Base-by-base conservation (phyloP, 352 stramenopile genomes). In the Albugo candida region DNA sequence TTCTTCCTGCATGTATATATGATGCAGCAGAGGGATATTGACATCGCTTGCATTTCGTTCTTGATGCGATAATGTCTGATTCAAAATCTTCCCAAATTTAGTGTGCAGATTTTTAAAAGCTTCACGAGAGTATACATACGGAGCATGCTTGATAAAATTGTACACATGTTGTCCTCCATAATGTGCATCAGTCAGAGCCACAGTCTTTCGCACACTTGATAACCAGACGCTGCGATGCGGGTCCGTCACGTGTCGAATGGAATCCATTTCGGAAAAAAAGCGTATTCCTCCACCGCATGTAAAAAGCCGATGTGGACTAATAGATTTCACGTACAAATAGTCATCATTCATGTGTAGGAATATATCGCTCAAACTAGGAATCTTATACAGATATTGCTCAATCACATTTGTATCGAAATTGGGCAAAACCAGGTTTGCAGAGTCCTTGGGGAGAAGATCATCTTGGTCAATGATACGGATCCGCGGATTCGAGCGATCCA, bases 1-100 rank as follows among this genome's bases (percentile, higher is more conserved):
- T 60, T 89, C 71, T 44, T 86, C 73, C 53, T 75, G 61, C 76
- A 89, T 89, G 60, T 83, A 89, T 39, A 85, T 80, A 53, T 86
- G 73, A 42, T 89, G 74, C 48, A 89, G 49, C 41, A 89, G 56
- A 38, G 76, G 76, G 54, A 89, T 74, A 51, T 89, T 89, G 18
- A 89, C 58, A 49, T 89, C 74, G 38, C 81, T 48, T 16, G 60
- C 55, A 48, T 83, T 64, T 12, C 72, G 72, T 52, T 84, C 50
- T 54, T 83, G 70, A 47, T 83, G 67, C 6, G 49, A 41, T 8
- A 81, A 53, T 53, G 64, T 88, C 12, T 56, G 55, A 16, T 82
- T 61, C 5, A 88, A 55, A 38, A 65, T 52, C 1, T 58, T 59
- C 8, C 47, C 53, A 45, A 86, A 89, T 40, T 75, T 80, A 24